Conservation (phyloP, 2,329 filamentous ascomycete species). For the Myriosclerotinia scirpicola region DNA sequence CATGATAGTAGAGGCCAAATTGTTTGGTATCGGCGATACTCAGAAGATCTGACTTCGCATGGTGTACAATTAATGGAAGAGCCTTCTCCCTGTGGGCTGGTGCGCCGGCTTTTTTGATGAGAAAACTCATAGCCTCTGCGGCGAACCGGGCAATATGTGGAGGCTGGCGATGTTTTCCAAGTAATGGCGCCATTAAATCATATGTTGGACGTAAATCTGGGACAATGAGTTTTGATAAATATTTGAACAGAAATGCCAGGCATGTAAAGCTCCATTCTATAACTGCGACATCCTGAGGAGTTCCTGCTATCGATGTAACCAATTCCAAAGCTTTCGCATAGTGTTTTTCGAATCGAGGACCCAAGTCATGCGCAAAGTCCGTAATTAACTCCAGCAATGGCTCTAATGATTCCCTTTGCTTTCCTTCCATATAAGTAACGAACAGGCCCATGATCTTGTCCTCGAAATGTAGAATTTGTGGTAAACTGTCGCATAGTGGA, state of each 20-base stretch:
- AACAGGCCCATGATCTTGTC: conserved; percentile 79
- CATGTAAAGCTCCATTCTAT: conserved; percentile 97
- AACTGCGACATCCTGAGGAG: conserved; percentile 77
- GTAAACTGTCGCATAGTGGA: conserved; percentile 82
- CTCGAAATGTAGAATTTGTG: conserved; percentile 89
- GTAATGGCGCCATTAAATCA: conserved; percentile 76
- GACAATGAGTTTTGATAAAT: conserved; percentile 82
- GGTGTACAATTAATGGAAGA: conserved; percentile 67
- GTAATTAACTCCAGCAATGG: conserved; percentile 84
- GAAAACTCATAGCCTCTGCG: conserved; percentile 90
- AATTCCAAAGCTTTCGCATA: conserved; percentile 74
- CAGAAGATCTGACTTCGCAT: conserved; percentile 69
- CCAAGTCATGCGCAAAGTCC: conserved; percentile 92
- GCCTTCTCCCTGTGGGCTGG: conserved; percentile 73
- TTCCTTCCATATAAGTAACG: conserved; percentile 71
- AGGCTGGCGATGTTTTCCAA: conserved; percentile 80
- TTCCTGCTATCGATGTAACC: conserved; percentile 75
- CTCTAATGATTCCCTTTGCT: conserved; percentile 79
- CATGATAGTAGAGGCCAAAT: conserved; percentile 74
- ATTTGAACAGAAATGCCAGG: conserved; percentile 95
- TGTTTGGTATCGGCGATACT: conserved; percentile 54
- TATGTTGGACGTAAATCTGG: conserved; percentile 84
- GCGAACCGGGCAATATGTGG: conserved; percentile 88
- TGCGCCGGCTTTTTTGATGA: conserved; percentile 83
- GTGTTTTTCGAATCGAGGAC: conserved; percentile 82